Conservation (phyloP, 176 grass and related monocot genomes). For the Phoenix dactylifera region DNA sequence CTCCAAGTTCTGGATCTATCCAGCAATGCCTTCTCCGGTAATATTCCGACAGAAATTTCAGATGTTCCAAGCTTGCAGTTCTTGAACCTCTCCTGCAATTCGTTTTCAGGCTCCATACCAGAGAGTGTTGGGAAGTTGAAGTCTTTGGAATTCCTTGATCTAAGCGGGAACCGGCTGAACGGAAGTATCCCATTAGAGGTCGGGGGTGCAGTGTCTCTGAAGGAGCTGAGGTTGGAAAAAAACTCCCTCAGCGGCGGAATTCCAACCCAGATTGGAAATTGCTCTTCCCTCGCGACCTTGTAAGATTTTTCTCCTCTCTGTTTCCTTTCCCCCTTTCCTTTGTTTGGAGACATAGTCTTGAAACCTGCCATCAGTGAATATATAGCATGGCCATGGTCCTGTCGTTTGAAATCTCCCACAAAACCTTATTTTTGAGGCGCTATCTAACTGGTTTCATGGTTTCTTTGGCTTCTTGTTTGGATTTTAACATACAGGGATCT, state of each 20-base stretch:
- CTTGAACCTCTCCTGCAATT: conserved; percentile 74
- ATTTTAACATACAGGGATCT: conserved; percentile 65
- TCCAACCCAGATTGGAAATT: conserved; percentile 60
- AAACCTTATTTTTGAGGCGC: too few species aligned
- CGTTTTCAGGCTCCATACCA: conserved; percentile 51
- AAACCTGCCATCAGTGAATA: too few species aligned
- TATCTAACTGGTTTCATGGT: not conserved
- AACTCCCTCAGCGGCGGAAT: conserved; percentile 79
- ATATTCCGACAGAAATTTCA: conserved; percentile 48
- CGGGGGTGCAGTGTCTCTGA: conserved; percentile 43
- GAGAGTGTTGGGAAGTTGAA: conserved; percentile 48
- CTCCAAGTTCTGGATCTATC: conserved; percentile 66
- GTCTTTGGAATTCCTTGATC: conserved; percentile 64
- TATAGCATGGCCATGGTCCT: too few species aligned
- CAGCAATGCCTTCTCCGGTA: conserved; percentile 83
- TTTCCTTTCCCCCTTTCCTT: too few species aligned
- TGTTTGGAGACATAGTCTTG: too few species aligned
- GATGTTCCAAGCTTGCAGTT: conserved; percentile 43
- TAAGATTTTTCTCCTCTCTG: conserved; percentile 35
- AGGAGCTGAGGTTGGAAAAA: conserved; percentile 52
- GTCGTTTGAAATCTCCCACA: too few species aligned
- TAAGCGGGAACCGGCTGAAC: conserved; percentile 54
- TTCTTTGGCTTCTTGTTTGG: conserved; percentile 12
- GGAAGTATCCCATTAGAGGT: conserved; percentile 48
- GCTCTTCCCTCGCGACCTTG: conserved; percentile 49